Evolutionary conservation across 768 basidiomycete genomes (phyloP).

Genomic region (Epithele typhae): DNA sequence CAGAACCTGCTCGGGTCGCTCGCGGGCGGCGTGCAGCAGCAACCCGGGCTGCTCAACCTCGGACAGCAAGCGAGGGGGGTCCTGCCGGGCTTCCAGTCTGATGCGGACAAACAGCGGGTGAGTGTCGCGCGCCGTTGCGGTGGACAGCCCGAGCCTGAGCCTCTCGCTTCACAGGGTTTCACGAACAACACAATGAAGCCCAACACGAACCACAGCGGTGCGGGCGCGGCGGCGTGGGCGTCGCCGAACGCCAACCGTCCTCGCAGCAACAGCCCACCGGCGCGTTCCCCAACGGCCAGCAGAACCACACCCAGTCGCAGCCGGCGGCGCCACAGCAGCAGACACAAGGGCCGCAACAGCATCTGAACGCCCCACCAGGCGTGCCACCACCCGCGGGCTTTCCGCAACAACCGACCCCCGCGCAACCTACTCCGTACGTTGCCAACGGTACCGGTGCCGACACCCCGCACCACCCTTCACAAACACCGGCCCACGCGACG

Average conservation of each 20-base stretch:
- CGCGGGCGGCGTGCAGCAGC: slow-evolving; percentile 36
- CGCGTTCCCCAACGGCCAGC: slow-evolving; percentile 42
- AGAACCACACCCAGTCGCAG: slow-evolving; percentile 23
- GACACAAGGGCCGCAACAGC: slow-evolving; percentile 37
- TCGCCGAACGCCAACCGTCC: slow-evolving; percentile 47
- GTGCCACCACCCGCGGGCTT: slow-evolving; percentile 38
- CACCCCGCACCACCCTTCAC: slow-evolving; percentile 26
- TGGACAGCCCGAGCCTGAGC: no score
- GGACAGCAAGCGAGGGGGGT: slow-evolving; percentile 32
- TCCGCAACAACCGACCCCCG: slow-evolving; percentile 33
- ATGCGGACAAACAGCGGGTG: slow-evolving; percentile 68
- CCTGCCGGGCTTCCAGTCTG: slow-evolving; percentile 43
- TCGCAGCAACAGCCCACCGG: slow-evolving; percentile 22
- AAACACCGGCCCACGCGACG: slow-evolving; percentile 33
- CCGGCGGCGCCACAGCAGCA: slow-evolving; percentile 25
- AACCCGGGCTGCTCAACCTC: slow-evolving; percentile 66
- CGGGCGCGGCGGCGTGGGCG: slow-evolving; percentile 47
- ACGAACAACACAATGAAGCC: no score
- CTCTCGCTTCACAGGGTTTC: no score
- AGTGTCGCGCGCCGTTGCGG: no score
- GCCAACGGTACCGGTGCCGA: slow-evolving; percentile 27
- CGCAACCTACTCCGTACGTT: slow-evolving; percentile 24
- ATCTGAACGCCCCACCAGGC: slow-evolving; percentile 51
- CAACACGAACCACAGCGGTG: slow-evolving; percentile 40
- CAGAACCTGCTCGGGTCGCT: slow-evolving; percentile 54